Evolutionary conservation across 306 rosid species (phyloP).

Genomic region (Amphicarpaea edgeworthii): DNA sequence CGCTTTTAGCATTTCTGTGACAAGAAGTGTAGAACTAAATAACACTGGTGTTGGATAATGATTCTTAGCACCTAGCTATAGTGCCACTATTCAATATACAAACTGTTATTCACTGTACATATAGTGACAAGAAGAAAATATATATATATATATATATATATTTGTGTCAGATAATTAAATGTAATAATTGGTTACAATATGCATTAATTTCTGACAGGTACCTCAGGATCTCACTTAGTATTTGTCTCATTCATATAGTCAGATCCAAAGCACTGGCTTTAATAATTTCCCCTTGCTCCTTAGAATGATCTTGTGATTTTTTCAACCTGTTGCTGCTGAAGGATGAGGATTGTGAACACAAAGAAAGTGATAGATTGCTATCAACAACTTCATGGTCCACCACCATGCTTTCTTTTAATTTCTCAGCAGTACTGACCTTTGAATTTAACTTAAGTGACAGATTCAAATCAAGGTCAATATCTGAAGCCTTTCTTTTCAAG

Average conservation of each 20-base stretch:
- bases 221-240: slow-evolving; percentile 89
- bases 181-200: slow-evolving; percentile 43
- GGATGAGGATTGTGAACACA: slow-evolving; percentile 59
- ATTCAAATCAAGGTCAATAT: slow-evolving; percentile 68
- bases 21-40: slow-evolving; percentile 7
- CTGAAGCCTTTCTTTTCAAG: slow-evolving; percentile 66
- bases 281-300: slow-evolving; percentile 38
- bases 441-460: slow-evolving; percentile 72
- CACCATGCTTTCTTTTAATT: slow-evolving; percentile 40
- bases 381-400: slow-evolving; percentile 57
- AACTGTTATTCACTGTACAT: slow-evolving; percentile 45
- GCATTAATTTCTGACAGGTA: slow-evolving; percentile 59
- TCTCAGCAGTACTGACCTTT: slow-evolving; percentile 31
- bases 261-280: slow-evolving; percentile 79
- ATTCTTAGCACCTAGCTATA: slow-evolving; percentile 34
- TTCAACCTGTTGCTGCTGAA: slow-evolving; percentile 49
- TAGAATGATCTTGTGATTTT: slow-evolving; percentile 39
- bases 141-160: no score
- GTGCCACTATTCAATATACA: slow-evolving; percentile 24
- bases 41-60: slow-evolving; percentile 25
- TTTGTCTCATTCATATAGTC: slow-evolving; percentile 76
- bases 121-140: slow-evolving; percentile 42
- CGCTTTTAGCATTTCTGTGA: slow-evolving; percentile 13
- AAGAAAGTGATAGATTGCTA: slow-evolving; percentile 66
- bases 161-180: slow-evolving; percentile 44